phyloP scores from a whole-genome alignment of 257 asterid genomes.

The Verbascum thapsus region DNA sequence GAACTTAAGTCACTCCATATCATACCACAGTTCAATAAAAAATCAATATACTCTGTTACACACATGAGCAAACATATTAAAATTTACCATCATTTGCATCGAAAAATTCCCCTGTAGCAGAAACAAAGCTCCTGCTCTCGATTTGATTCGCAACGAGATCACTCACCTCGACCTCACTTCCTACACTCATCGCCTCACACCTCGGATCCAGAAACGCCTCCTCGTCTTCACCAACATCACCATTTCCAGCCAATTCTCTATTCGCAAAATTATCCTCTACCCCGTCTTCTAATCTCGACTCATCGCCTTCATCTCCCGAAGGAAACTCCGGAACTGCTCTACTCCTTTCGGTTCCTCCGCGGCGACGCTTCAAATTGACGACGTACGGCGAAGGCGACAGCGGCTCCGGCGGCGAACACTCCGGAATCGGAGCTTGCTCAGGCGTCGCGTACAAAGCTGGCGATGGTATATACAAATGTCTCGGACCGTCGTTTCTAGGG shows the following conservation, averaged over 20 bases:
- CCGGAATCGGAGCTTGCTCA: conserved; percentile 69
- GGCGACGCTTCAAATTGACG: conserved; percentile 77
- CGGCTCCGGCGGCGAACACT: conserved; percentile 38
- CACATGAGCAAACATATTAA: neutral
- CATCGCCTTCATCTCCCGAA: conserved; percentile 23
- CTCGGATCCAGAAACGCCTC: conserved; percentile 47
- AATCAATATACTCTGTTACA: neutral
- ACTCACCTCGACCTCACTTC: conserved; percentile 40
- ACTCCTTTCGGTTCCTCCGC: conserved; percentile 40
- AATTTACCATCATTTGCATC: conserved; percentile 81
- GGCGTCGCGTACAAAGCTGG: conserved; percentile 82
- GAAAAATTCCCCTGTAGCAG: conserved; percentile 69
- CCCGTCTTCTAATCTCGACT: conserved; percentile 25
- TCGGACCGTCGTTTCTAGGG: conserved; percentile 32
- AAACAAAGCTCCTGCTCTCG: conserved; percentile 60
- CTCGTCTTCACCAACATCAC: conserved; percentile 35
- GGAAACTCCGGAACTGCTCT: conserved; percentile 31
- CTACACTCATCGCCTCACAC: conserved; percentile 37
- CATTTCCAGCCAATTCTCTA: conserved; percentile 27
- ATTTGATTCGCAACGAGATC: conserved; percentile 33
- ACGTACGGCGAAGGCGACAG: conserved; percentile 75
- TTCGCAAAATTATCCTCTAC: conserved; percentile 31
- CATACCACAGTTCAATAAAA: neutral
- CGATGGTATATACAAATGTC: conserved; percentile 69
- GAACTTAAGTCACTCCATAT: neutral